These are phyloP conservation scores for Chrysanthemum makinoi DNA, from an alignment of 129 eudicot genomes.

Conservation along the genomic window DNA sequence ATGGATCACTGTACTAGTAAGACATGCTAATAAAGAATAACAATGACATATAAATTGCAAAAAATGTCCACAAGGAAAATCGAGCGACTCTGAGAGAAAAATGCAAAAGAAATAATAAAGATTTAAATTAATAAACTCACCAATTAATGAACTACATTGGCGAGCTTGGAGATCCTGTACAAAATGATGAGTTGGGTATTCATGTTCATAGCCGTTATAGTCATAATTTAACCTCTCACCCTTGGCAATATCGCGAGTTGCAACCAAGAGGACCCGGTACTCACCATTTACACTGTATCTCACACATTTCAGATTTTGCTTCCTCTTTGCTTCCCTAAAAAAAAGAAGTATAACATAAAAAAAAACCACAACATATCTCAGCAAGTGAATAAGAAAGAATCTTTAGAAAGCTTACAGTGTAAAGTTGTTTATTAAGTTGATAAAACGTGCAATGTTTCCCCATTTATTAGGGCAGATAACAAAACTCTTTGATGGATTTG, in stretches of 20 bases:
- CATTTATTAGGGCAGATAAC: slow-evolving; percentile 75
- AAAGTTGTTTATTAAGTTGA: slow-evolving; percentile 75
- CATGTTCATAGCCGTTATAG: slow-evolving; percentile 74
- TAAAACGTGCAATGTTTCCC: slow-evolving; percentile 73
- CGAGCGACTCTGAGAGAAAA: no score
- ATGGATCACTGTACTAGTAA: no score
- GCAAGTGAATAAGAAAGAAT: background rate
- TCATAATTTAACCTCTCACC: slow-evolving; percentile 79
- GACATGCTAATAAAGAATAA: no score
- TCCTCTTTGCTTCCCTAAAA: slow-evolving; percentile 42
- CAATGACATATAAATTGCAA: no score
- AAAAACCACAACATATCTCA: slow-evolving; percentile 42
- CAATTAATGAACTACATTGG: no score
- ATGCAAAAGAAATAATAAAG: no score
- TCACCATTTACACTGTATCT: slow-evolving; percentile 64
- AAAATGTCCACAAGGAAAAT: no score
- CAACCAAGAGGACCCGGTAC: slow-evolving; percentile 60
- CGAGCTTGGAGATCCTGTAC: slow-evolving; percentile 21
- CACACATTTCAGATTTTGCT: slow-evolving; percentile 64
- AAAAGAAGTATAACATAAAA: no score
- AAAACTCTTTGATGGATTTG: slow-evolving; percentile 51
- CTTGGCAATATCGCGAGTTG: slow-evolving; percentile 60
- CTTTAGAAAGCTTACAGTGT: slow-evolving; percentile 49
- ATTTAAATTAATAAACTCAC: no score
- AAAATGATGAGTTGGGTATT: slow-evolving; percentile 72